Evolutionary conservation across 1,284 basidiomycete species (phyloP).

Genomic region (Cutaneotrichosporon arboriforme): DNA sequence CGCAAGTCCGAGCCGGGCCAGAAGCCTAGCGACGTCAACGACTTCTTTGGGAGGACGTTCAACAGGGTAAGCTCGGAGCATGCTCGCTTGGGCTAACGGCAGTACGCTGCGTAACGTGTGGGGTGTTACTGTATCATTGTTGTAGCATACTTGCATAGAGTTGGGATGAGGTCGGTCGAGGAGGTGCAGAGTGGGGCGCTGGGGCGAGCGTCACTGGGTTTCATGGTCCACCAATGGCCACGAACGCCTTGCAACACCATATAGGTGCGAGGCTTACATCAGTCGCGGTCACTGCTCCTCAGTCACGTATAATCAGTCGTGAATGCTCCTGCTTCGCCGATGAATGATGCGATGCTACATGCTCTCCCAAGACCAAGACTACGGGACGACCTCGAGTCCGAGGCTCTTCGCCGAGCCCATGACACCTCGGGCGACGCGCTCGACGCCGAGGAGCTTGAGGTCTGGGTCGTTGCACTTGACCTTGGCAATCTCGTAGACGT

Average conservation of each 20-base stretch:
- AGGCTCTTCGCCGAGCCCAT: slow-evolving; percentile 77
- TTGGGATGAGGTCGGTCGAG: too few relatives aligned
- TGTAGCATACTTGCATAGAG: neutral
- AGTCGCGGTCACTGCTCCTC: too few relatives aligned
- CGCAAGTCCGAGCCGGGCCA: slow-evolving; percentile 23
- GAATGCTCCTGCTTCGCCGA: too few relatives aligned
- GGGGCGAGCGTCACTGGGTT: too few relatives aligned
- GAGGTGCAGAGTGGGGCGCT: too few relatives aligned
- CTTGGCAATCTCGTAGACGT: slow-evolving; percentile 98
- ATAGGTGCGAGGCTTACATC: too few relatives aligned
- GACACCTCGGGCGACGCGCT: slow-evolving; percentile 80
- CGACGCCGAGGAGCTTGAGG: slow-evolving; percentile 72
- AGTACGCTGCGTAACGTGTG: slow-evolving; percentile 17
- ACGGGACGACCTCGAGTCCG: slow-evolving; percentile 82
- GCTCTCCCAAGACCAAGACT: slow-evolving; percentile 6
- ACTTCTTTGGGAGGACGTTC: slow-evolving; percentile 49
- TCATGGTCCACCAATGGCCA: too few relatives aligned
- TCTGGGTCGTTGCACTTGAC: slow-evolving; percentile 89
- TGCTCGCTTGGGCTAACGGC: slow-evolving; percentile 5
- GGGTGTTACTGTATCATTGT: neutral
- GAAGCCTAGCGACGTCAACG: slow-evolving; percentile 32
- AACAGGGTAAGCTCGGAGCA: slow-evolving; percentile 39
- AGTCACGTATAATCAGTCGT: too few relatives aligned
- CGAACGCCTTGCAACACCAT: too few relatives aligned
- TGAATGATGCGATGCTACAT: slow-evolving; percentile 14